Percentiles rank a stretch among this genome's conserved stretches.
Conservation (phyloP, 495 filamentous ascomycete species). For the Neurospora sp. region DNA sequence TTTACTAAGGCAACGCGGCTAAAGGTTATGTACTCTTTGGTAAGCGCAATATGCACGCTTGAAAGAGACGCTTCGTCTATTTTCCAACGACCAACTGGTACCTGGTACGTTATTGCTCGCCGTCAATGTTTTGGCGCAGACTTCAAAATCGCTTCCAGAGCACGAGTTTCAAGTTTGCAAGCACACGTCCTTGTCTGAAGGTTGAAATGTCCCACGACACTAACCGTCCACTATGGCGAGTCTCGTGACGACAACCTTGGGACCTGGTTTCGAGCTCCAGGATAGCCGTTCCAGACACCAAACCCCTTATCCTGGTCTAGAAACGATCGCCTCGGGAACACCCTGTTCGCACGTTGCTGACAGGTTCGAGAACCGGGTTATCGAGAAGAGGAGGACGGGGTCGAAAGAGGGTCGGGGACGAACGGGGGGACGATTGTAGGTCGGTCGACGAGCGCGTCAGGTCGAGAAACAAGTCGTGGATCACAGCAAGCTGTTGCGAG, state of each 20-base stretch:
- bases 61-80: neutral
- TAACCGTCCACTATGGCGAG: slow-evolving; percentile 1
- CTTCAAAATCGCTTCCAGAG: neutral
- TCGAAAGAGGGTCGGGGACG: neutral
- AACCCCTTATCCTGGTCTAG: neutral
- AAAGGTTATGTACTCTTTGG: slow-evolving; percentile 3
- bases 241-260: slow-evolving; percentile 1
- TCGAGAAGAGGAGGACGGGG: neutral
- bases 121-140: neutral
- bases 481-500: neutral
- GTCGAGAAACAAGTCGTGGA: neutral
- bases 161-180: slow-evolving; percentile 4
- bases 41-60: neutral
- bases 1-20: slow-evolving; percentile 1
- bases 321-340: neutral
- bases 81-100: neutral
- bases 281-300: neutral
- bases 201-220: neutral
- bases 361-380: neutral
- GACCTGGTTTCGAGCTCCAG: neutral
- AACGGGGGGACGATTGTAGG: neutral
- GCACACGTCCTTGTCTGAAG: neutral
- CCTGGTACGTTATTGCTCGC: neutral
- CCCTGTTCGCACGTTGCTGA: neutral
- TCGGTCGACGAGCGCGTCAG: neutral